Conservation (phyloP, 2,329 filamentous ascomycete genomes). For the Aureobasidium sp. region DNA sequence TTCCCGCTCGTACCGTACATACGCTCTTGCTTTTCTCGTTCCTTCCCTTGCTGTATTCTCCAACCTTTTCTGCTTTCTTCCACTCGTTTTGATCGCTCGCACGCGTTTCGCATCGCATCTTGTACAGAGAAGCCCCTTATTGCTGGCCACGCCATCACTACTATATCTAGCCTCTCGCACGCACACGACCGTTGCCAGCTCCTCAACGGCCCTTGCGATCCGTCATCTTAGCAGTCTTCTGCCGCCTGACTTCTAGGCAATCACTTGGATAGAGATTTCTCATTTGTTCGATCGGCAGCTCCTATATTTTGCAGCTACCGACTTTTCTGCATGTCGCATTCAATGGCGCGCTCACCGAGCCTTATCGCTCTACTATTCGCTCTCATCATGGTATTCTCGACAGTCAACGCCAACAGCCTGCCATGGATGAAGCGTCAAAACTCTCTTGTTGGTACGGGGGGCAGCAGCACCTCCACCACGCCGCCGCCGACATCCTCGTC, state of each 20-base stretch:
- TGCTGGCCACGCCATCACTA: neutral
- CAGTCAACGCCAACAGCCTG: constrained; percentile 23
- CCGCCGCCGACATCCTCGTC: constrained; percentile 1
- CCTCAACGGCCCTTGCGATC: neutral
- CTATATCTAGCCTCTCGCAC: neutral
- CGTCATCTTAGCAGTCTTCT: neutral
- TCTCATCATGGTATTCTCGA: constrained; percentile 23
- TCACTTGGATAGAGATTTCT: neutral
- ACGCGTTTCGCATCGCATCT: neutral
- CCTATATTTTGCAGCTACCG: neutral
- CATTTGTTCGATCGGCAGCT: neutral
- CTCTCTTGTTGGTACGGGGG: constrained; percentile 25
- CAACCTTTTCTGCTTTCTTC: neutral
- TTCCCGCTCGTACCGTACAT: neutral
- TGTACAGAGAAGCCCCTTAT: constrained; percentile 4
- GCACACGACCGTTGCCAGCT: constrained; percentile 4
- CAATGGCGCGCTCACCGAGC: constrained; percentile 7
- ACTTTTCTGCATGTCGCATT: constrained; percentile 6
- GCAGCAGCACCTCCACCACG: neutral
- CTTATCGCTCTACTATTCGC: constrained; percentile 20
- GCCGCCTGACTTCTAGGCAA: neutral
- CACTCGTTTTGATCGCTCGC: neutral
- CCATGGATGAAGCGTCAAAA: constrained; percentile 25
- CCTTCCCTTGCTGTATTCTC: neutral
- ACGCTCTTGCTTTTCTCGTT: neutral